These are phyloP conservation scores for Curvularia sp. DNA, from an alignment of 2,329 filamentous ascomycete species.

Conservation along the genomic window DNA sequence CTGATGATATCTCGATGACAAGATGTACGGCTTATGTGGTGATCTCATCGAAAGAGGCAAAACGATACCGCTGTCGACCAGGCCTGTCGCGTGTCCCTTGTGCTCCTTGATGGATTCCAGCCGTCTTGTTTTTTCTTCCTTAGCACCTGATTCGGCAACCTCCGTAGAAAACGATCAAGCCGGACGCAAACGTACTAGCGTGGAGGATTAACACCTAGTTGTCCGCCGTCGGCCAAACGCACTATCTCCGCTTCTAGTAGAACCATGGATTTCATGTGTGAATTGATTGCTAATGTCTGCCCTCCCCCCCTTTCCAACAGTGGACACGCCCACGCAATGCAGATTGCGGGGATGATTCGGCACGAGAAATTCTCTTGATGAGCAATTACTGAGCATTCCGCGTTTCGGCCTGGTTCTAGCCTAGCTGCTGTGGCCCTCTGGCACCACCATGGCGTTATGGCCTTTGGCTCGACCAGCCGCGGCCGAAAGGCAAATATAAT, in stretches of 20 bases:
- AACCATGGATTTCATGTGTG: conserved; percentile 24
- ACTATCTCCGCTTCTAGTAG: conserved; percentile 16
- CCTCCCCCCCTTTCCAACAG: conserved; percentile 10
- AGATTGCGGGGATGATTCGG: conserved; percentile 17
- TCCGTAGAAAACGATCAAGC: conserved; percentile 16
- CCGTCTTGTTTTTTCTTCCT: conserved; percentile 1
- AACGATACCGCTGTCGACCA: neutral
- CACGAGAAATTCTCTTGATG: conserved; percentile 13
- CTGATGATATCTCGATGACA: neutral
- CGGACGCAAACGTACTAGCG: conserved; percentile 9
- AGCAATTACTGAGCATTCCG: conserved; percentile 16
- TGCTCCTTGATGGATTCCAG: conserved; percentile 3
- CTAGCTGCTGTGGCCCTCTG: conserved; percentile 5
- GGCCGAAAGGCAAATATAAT: conserved; percentile 14
- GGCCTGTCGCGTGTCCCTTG: neutral
- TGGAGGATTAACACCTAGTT: conserved; percentile 4
- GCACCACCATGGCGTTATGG: neutral
- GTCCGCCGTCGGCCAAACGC: conserved; percentile 22
- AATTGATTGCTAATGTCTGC: conserved; percentile 29
- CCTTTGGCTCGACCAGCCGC: conserved; percentile 11
- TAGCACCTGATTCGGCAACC: conserved; percentile 14
- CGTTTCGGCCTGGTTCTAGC: conserved; percentile 15
- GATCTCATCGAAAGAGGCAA: conserved; percentile 13
- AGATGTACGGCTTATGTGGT: conserved; percentile 3
- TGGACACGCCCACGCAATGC: conserved; percentile 13